Evolutionary conservation across 192 early-diverging fungal genomes (phyloP), one percentile per base, ranked within the genome.

Genomic region (Coemansia sp.): DNA sequence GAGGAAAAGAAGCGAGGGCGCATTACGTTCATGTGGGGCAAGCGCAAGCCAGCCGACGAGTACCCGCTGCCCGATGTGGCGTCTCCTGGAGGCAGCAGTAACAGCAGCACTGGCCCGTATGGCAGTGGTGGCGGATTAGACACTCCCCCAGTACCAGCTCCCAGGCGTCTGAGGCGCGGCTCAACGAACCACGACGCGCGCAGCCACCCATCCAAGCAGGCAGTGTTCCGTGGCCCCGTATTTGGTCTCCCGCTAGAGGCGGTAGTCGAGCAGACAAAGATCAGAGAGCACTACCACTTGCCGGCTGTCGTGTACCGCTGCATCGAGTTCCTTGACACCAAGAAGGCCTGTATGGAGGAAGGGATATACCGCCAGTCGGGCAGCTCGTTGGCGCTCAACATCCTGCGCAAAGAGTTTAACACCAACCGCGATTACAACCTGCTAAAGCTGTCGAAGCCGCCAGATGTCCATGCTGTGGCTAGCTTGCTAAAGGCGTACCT

Each of bases 311-410:
- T 98, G 2, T 97, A 89, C 74, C 81, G 97, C 17, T 97, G 95
- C 62, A 94, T 98, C 53, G 95, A 98, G 81, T 98, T 93, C 62
- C 69, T 98, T 48, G 95, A 98, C 70, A 84, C 87, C 3, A 91
- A 90, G 68, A 88, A 91, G 67, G 96, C 95, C 8, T 85, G 81
- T 52, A 65, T 90, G 19, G 97, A 98, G 60, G 95, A 98, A 75
- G 97, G 97, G 4, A 88, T 98, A 29, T 98, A 98, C 79, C 87
- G 97, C 11, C 79, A 95, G 65, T 93, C 88, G 35, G 97, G 97
- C 22, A 86, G 86, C 26, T 80, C 87, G 24, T 65, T 80, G 7
- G 83, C 85, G 32, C 90, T 98, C 62, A 84, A 90, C 57, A 56
- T 53, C 46, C 79, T 98, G 53, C 91, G 89, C 73, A 87, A 87